Base-by-base conservation (phyloP, 2,329 filamentous ascomycete species). In the Curvularia verruculosa region DNA sequence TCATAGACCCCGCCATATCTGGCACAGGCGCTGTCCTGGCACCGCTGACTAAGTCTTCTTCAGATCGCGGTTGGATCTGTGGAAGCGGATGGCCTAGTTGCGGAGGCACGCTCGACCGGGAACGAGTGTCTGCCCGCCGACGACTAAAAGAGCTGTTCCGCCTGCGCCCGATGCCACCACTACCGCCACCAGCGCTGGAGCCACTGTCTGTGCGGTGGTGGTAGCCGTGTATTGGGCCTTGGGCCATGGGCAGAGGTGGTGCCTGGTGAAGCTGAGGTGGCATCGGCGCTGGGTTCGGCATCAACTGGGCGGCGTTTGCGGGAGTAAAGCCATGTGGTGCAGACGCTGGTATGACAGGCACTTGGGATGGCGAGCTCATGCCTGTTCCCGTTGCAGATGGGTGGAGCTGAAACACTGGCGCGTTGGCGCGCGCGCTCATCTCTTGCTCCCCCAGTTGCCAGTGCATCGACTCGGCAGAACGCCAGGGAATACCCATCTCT, bases 401-500 rank as follows among this genome's bases (percentile, higher is more conserved):
- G 55, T 75, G 70, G 31, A 81, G 81, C 69, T 88, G 83, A 77
- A 97, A 97, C 1, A 94, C 92, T 7, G 90, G 88, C 36, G 95
- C 92, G 43, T 95, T 95, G 40, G 94, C 94, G 56, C 94, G 89
- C 59, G 90, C 86, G 46, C 93, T 93, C 92, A 99, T 98, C 69
- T 98, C 95, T 67, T 88, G 83, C 75, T 96, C 92, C 61, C 94
- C 94, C 53, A 99, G 83, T 72, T 96, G 90, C 94, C 95, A 99
- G 78, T 98, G 95, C 93, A 97, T 97, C 4, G 92, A 93, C 78
- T 99, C 94, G 46, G 91, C 94, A 18, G 95, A 92, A 70, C 95
- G 86, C 94, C 94, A 98, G 34, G 94, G 95, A 55, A 97, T 89
- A 28, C 88, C 88, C 88, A 99, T 94, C 77, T 98, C 94, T 75